A percentile compares a stretch with the other conserved stretches of the same genome.
These are phyloP conservation scores for Phytophthora ramorum DNA, from an alignment of 352 stramenopile species.

Conservation along the genomic window DNA sequence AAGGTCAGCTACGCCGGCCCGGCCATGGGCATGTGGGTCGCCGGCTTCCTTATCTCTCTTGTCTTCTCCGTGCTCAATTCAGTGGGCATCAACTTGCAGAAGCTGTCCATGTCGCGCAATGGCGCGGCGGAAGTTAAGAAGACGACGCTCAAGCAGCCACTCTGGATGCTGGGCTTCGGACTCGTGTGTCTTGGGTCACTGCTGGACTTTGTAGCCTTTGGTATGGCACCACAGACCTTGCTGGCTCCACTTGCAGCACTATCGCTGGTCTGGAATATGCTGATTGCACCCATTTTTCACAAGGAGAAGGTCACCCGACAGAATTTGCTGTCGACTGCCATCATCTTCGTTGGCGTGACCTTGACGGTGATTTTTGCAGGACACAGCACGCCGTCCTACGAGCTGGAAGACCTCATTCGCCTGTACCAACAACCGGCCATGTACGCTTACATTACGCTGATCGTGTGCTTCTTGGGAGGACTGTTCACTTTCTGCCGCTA, in stretches of 20 bases:
- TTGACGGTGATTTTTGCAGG: constrained; percentile 91
- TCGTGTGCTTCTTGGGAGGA: constrained; percentile 67
- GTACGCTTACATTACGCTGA: constrained; percentile 84
- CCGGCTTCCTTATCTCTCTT: constrained; percentile 88
- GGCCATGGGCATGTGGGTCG: constrained; percentile 84
- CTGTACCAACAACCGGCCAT: constrained; percentile 86
- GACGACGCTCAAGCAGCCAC: constrained; percentile 82
- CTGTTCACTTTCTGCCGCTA: constrained; percentile 74
- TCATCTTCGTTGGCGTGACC: constrained; percentile 91
- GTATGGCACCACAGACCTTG: constrained; percentile 91
- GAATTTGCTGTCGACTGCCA: constrained; percentile 84
- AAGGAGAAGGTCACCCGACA: constrained; percentile 86
- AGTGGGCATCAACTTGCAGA: constrained; percentile 93
- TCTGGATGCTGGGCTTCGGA: constrained; percentile 90
- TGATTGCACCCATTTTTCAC: constrained; percentile 91
- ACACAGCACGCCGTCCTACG: constrained; percentile 87
- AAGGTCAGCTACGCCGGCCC: constrained; percentile 76
- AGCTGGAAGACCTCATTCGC: constrained; percentile 84
- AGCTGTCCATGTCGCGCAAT: constrained; percentile 88
- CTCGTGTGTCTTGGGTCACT: constrained; percentile 86
- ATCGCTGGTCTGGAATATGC: constrained; percentile 93
- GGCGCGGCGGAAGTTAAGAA: constrained; percentile 71
- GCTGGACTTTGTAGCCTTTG: constrained; percentile 92
- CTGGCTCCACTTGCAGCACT: constrained; percentile 89
- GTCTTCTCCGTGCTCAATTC: constrained; percentile 91